Conservation (phyloP, 1,284 basidiomycete species). For the Cutaneotrichosporon cavernicola region DNA sequence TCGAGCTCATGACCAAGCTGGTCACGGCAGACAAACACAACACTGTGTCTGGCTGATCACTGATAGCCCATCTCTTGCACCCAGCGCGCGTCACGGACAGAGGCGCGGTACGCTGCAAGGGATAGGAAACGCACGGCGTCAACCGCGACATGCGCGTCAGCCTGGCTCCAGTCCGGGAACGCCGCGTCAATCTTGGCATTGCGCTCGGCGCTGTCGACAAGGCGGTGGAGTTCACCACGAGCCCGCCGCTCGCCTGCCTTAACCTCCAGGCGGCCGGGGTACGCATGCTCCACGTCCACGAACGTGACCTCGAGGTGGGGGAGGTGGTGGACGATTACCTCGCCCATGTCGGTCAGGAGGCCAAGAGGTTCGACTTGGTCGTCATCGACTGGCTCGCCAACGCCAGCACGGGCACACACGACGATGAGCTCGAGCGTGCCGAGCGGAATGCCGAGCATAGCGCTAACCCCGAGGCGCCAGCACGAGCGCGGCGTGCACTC, state of each 20-base stretch:
- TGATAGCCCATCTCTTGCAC: neutral
- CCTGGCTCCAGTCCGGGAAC: neutral
- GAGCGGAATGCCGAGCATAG: constrained; percentile 3
- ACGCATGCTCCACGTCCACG: neutral
- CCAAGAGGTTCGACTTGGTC: neutral
- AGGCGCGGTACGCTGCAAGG: neutral
- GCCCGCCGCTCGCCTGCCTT: neutral
- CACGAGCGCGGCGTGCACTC: neutral
- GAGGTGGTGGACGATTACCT: constrained; percentile 3
- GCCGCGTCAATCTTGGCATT: constrained; percentile 4
- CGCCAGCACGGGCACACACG: neutral
- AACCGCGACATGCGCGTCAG: neutral
- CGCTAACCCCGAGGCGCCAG: constrained; percentile 1
- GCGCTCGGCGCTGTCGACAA: neutral
- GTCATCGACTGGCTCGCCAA: neutral
- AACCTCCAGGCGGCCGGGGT: neutral
- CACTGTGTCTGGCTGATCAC: neutral
- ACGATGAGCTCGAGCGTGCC: neutral
- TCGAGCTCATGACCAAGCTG: too few species aligned
- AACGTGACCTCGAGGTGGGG: neutral
- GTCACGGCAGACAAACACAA: neutral
- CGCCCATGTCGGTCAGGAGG: constrained; percentile 1
- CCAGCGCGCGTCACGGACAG: neutral
- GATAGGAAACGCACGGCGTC: neutral
- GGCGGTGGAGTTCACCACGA: constrained; percentile 1